A percentile compares a stretch with the other conserved stretches of the same genome.
phyloP scores from a whole-genome alignment of 495 filamentous ascomycete genomes.

The Aspergillus cristatus region DNA sequence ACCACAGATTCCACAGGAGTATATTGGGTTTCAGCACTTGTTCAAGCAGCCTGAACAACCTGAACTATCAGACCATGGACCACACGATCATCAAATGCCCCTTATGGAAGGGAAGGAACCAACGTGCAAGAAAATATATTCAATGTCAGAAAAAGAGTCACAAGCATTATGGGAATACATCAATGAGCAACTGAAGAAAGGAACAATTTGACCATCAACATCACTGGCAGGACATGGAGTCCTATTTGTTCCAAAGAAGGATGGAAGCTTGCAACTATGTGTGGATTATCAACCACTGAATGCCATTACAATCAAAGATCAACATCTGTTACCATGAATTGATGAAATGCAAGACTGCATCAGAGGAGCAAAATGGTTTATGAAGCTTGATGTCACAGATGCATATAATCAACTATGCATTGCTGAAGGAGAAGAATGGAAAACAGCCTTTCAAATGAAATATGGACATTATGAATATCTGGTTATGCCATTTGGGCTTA shows the following conservation, averaged over 20 bases:
- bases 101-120: slow-evolving; percentile 5
- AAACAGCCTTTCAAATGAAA: slow-evolving; percentile 12
- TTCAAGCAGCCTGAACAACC: slow-evolving; percentile 5
- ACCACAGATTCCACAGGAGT: neutral
- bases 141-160: slow-evolving; percentile 8
- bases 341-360: slow-evolving; percentile 12
- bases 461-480: slow-evolving; percentile 9
- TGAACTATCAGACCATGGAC: slow-evolving; percentile 2
- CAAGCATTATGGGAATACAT: slow-evolving; percentile 12
- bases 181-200: slow-evolving; percentile 8
- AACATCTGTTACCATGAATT: slow-evolving; percentile 14
- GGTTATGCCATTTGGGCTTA: slow-evolving; percentile 12
- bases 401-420: slow-evolving; percentile 10
- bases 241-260: slow-evolving; percentile 19
- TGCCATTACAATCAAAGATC: slow-evolving; percentile 17
- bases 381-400: slow-evolving; percentile 16
- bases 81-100: slow-evolving; percentile 4
- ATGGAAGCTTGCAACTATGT: slow-evolving; percentile 11
- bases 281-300: slow-evolving; percentile 19
- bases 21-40: slow-evolving; percentile 3
- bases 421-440: slow-evolving; percentile 8
- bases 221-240: slow-evolving; percentile 7
- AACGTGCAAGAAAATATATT: slow-evolving; percentile 6
- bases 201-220: slow-evolving; percentile 9
- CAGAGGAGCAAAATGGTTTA: slow-evolving; percentile 13